Evolutionary conservation across 2,329 filamentous ascomycete species (phyloP).

Genomic region (Fusarium begoniae): DNA sequence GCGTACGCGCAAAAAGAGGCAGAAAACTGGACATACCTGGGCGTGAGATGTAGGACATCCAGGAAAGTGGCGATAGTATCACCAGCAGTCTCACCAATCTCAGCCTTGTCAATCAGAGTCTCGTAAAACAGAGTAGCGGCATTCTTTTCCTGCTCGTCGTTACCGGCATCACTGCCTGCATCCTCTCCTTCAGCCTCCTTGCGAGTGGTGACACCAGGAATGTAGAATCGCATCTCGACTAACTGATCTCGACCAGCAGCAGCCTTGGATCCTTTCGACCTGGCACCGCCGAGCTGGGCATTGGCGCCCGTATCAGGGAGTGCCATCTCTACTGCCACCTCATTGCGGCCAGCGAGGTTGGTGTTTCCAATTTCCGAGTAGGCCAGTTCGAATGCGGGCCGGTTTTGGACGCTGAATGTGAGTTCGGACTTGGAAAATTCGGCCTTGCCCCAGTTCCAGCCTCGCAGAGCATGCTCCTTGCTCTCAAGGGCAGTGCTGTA

Average conservation of each 20-base stretch:
- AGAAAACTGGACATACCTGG: constrained; percentile 65
- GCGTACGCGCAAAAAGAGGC: background rate
- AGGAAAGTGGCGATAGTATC: constrained; percentile 98
- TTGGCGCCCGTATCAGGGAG: constrained; percentile 80
- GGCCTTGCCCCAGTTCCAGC: constrained; percentile 99
- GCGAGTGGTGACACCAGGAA: constrained; percentile 87
- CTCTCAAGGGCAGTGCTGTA: constrained; percentile 93
- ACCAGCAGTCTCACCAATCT: constrained; percentile 98
- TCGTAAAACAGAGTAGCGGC: constrained; percentile 98
- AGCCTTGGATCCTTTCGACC: constrained; percentile 84
- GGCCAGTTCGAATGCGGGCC: constrained; percentile 94
- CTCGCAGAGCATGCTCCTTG: constrained; percentile 92
- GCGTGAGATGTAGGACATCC: constrained; percentile 95
- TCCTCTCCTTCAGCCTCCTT: constrained; percentile 75
- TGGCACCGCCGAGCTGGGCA: constrained; percentile 76
- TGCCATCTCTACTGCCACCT: constrained; percentile 95
- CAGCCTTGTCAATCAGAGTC: constrained; percentile 96
- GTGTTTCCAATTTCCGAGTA: constrained; percentile 98
- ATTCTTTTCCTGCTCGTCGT: constrained; percentile 79
- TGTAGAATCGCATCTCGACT: constrained; percentile 99
- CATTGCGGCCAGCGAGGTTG: constrained; percentile 96
- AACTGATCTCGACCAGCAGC: constrained; percentile 90
- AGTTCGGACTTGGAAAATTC: constrained; percentile 97
- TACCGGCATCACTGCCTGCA: constrained; percentile 66
- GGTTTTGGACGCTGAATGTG: constrained; percentile 95